Percentiles rank a stretch among this genome's conserved stretches.
Conservation (phyloP, 1,284 basidiomycete species). For the Phenoliferia sp. region DNA sequence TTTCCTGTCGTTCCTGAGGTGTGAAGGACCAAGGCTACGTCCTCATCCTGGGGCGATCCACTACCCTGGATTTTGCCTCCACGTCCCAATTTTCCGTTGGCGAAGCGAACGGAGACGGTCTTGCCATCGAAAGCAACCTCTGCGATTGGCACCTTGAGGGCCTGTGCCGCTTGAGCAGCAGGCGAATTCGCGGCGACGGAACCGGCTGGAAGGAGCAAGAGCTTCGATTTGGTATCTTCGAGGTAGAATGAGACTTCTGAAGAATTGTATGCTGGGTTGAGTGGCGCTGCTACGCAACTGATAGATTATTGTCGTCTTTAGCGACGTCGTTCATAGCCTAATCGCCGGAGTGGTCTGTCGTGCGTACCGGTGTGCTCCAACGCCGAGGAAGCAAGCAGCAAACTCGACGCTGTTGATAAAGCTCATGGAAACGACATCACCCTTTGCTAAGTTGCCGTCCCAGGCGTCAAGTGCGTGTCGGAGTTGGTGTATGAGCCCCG, state of each 20-base stretch:
- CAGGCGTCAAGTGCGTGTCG: constrained; percentile 9
- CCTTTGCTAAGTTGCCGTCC: constrained; percentile 1
- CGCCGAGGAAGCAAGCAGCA: constrained; percentile 43
- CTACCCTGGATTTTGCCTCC: constrained; percentile 14
- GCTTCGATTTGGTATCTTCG: constrained; percentile 41
- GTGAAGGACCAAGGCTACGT: constrained; percentile 55
- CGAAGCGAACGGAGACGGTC: not conserved
- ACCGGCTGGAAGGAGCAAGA: constrained; percentile 36
- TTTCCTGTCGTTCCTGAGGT: constrained; percentile 61
- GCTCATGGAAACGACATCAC: constrained; percentile 40
- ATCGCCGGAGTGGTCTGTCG: not conserved
- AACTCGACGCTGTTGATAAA: constrained; percentile 45
- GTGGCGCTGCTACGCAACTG: constrained; percentile 45
- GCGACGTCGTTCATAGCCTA: too few species aligned
- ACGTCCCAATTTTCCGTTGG: not conserved
- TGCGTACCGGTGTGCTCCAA: constrained; percentile 36
- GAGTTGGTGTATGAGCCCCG: not conserved
- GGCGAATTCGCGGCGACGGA: constrained; percentile 15
- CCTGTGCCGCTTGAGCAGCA: constrained; percentile 34
- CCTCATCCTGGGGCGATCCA: constrained; percentile 42
- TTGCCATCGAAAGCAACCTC: constrained; percentile 38
- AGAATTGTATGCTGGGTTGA: constrained; percentile 46
- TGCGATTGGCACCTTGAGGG: constrained; percentile 36
- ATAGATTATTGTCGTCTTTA: too few species aligned
- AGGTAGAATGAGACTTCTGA: constrained; percentile 45